phyloP scores from a whole-genome alignment of 2,329 filamentous ascomycete genomes.

The Neofusicoccum sp. region DNA sequence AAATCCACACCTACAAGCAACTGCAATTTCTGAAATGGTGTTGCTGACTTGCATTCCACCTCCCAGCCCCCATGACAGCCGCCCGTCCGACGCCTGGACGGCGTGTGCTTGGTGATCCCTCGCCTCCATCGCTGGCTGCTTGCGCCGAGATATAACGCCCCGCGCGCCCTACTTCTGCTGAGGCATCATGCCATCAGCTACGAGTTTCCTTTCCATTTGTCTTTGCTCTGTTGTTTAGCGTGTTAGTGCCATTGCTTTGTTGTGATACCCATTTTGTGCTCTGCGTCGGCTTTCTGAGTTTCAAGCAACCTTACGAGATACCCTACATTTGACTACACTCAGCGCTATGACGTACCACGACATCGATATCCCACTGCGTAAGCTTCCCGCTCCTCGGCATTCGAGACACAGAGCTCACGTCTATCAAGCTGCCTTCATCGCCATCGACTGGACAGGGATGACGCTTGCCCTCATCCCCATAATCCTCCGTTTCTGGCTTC shows the following conservation, averaged over 20 bases:
- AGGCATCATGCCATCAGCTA: neutral
- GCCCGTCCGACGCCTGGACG: neutral
- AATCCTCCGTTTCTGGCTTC: constrained; percentile 27
- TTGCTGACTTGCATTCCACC: constrained; percentile 2
- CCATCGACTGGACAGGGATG: constrained; percentile 31
- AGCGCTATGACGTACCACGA: constrained; percentile 3
- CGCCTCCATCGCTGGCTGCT: neutral
- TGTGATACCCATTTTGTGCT: neutral
- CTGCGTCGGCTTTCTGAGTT: neutral
- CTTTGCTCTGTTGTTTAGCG: neutral
- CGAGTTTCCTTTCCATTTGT: neutral
- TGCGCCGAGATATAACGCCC: neutral
- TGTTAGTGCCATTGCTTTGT: neutral
- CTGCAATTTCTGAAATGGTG: neutral
- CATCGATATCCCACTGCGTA: constrained; percentile 11
- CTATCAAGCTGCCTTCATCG: constrained; percentile 28
- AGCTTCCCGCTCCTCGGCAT: neutral
- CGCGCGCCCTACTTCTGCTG: neutral
- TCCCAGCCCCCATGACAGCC: neutral
- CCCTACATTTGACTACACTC: neutral
- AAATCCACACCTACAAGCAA: neutral
- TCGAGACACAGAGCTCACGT: neutral
- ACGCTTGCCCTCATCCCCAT: constrained; percentile 29
- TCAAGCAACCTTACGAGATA: neutral
- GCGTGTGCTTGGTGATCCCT: neutral